Conservation (phyloP, 208 protist genomes). For the Leishmania martiniquensis region DNA sequence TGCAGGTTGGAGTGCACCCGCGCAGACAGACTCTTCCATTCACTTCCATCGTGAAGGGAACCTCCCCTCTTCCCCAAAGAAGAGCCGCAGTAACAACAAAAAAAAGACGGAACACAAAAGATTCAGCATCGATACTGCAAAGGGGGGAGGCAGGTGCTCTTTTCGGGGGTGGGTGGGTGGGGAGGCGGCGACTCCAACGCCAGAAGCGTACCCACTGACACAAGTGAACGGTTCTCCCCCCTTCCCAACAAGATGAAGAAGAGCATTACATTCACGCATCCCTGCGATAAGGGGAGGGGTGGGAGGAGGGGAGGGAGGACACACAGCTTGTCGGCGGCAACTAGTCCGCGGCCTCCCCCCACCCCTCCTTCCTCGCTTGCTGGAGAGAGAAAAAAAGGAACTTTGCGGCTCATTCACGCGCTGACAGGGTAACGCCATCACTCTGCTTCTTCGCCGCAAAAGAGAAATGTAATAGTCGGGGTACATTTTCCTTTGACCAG, state of each 20-base stretch:
- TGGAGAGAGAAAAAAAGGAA: neutral
- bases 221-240: neutral
- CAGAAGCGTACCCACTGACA: neutral
- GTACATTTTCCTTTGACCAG: too few relatives aligned
- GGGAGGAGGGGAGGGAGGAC: neutral
- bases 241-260: neutral
- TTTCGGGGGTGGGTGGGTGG: neutral
- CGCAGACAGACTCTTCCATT: too few relatives aligned
- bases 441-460: too few relatives aligned
- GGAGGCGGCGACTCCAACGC: too few relatives aligned
- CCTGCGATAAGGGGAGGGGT: neutral
- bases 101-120: too few relatives aligned
- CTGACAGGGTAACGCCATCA: neutral
- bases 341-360: neutral
- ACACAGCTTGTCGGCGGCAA: neutral
- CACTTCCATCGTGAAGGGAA: too few relatives aligned
- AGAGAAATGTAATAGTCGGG: too few relatives aligned
- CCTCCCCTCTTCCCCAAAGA: too few relatives aligned
- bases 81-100: too few relatives aligned
- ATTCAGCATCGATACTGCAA: too few relatives aligned
- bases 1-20: too few relatives aligned
- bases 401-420: neutral
- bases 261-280: neutral
- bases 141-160: neutral
- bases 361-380: neutral